These are phyloP conservation scores for Metschnikowia santaceciliae DNA, from an alignment of 805 yeast species.

Conservation along the genomic window DNA sequence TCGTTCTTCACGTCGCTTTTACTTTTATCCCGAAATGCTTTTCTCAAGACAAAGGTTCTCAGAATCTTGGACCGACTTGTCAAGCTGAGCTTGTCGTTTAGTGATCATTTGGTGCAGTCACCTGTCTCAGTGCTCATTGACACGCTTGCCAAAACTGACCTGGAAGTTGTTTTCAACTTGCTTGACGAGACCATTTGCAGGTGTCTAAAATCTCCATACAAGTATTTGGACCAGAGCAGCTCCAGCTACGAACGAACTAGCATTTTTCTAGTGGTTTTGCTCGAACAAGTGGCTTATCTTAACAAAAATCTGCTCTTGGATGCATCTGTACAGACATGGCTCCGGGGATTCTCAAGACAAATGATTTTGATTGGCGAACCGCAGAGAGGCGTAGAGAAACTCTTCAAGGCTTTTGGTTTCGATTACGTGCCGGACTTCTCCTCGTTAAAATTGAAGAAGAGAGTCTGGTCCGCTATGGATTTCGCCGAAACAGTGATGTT, in stretches of 20 bases:
- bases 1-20: slow-evolving; percentile 68
- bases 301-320: slow-evolving; percentile 20
- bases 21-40: slow-evolving; percentile 33
- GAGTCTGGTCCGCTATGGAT: slow-evolving; percentile 41
- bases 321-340: slow-evolving; percentile 40
- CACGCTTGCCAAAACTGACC: slow-evolving; percentile 33
- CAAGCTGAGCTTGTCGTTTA: slow-evolving; percentile 12
- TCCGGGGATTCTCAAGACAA: slow-evolving; percentile 44
- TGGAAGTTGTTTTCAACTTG: slow-evolving; percentile 49
- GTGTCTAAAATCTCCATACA: slow-evolving; percentile 72
- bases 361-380: slow-evolving; percentile 61
- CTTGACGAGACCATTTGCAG: slow-evolving; percentile 76
- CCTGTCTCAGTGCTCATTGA: slow-evolving; percentile 55
- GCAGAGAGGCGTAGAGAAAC: slow-evolving; percentile 18
- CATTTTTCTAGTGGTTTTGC: slow-evolving; percentile 33
- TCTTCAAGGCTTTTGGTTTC: slow-evolving; percentile 11
- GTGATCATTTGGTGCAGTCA: slow-evolving; percentile 37
- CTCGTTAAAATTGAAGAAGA: slow-evolving; percentile 2
- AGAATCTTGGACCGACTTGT: slow-evolving; percentile 14
- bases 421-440: slow-evolving; percentile 3
- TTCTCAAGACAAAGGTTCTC: slow-evolving; percentile 9
- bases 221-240: slow-evolving; percentile 62
- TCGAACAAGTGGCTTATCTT: slow-evolving; percentile 69
- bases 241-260: slow-evolving; percentile 26
- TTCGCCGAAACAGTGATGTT: slow-evolving; percentile 43